Evolutionary conservation across 768 basidiomycete genomes (phyloP).

Genomic region (Termitomyces sp.): DNA sequence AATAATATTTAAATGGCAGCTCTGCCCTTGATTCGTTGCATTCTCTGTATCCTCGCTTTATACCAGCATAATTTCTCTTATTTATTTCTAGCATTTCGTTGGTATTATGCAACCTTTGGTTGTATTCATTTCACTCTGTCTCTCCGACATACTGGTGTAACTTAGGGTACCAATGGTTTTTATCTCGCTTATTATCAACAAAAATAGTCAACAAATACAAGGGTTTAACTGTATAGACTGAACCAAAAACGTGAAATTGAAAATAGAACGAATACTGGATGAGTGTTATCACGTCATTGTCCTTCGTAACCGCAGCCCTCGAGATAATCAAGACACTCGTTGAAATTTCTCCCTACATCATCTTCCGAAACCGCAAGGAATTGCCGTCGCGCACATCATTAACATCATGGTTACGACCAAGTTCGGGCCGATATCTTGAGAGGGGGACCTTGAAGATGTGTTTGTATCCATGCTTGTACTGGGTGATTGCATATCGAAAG

Average conservation of each 20-base stretch:
- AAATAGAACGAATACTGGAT: not conserved
- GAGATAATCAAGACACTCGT: not conserved
- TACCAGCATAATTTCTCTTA: not conserved
- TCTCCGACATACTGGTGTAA: not conserved
- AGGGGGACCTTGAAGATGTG: conserved; percentile 49
- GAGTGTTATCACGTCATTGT: not conserved
- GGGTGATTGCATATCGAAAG: conserved; percentile 37
- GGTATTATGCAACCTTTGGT: not conserved
- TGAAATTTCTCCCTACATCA: conserved; percentile 9
- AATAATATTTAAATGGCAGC: conserved; percentile 4
- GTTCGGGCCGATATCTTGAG: conserved; percentile 37
- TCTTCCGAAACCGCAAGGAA: conserved; percentile 32
- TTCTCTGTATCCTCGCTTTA: conserved; percentile 3
- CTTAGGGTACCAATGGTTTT: not conserved
- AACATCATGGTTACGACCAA: not conserved
- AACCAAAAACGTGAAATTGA: not conserved
- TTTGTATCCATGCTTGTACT: conserved; percentile 40
- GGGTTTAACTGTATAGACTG: not conserved
- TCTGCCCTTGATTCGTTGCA: conserved; percentile 1
- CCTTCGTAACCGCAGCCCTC: not conserved
- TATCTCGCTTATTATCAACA: not conserved
- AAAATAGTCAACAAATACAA: not conserved
- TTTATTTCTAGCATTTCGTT: not conserved
- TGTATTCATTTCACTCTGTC: not conserved
- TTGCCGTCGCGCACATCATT: conserved; percentile 24